Evolutionary conservation across 148 eudicot species (phyloP), one percentile per base, ranked within the genome.

Genomic region (Chenopodium album): DNA sequence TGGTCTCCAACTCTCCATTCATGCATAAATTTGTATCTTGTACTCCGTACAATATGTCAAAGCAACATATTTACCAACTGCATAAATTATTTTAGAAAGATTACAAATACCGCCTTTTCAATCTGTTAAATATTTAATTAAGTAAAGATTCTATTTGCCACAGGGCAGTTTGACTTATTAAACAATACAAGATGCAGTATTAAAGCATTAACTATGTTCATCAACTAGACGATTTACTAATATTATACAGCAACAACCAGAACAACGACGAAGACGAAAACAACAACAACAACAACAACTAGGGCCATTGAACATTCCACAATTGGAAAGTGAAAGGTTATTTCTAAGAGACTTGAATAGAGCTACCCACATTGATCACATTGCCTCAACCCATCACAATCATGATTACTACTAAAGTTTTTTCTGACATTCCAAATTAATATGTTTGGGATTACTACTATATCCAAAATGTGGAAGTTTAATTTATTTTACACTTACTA

Each of bases 1-100:
- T 83, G 79, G 70, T 83, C 62, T 78, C 60, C 82, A 66, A 65
- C 70, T 65, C 62, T 73, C 31, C 48, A 73, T 47, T 29, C 37
- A 37, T 41, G 78, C 32, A 37, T 13, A 41, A n/a, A 5, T 47
- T 79, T 26, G 44, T 41, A 22, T 41, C 20, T 34, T 29, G 44
- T 41, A 41, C 52, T 28, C 10, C 37, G 23, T 62, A 48, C 54
- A 29, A 60, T 16, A 23, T 50, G 80, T 82, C 76, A 66, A 64
- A 31, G 64, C 34, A 20, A 29, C 44, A 2, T 44, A 66, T 37
- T 37, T 44, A 62, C 66, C 66, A 62, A 62, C 22, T 0, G 28
- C 20, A 59, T 59, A 70, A 70, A 70, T 47, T 70, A 13, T 34
- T 70, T 34, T 4, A 70, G 47, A 70, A 70, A 70, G 47, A 41